Evolutionary conservation across 2,329 filamentous ascomycete genomes (phyloP), one percentile per base, ranked within the genome.

Genomic region (Rasamsonia emersonii): DNA sequence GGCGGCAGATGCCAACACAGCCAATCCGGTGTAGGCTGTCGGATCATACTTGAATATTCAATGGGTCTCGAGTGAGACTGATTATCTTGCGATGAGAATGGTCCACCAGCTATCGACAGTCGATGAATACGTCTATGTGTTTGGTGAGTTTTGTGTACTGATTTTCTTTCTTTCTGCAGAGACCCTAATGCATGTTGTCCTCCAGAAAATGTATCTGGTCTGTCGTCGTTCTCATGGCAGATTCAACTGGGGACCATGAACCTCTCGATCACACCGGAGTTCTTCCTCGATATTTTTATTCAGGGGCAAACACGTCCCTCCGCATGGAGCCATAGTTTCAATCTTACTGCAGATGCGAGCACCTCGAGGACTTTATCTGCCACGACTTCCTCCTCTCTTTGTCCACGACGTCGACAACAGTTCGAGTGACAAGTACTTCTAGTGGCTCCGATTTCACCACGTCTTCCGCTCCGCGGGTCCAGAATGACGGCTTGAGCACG

Each of bases 261-360:
- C 14, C 35, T 37, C 15, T 30, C 30, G n/a, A 27, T 14, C 15
- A 33, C 35, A n/a, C 10, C 25, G 5, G 11, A 23, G n/a, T 37
- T 37, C 23, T 30, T 30, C 30, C 33, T 37, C 30, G 27, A 30
- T 15, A 30, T 37, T 18, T 37, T 27, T 24, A n/a, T 37, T 23
- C 30, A 33, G 18, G 35, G 35, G 19, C 26, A 37, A 26, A 30
- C 17, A 9, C 18, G 30, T 9, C 35, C 35, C 14, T 30, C 26
- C 3, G 35, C 35, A 17, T 3, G 26, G 8, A 37, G 20, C 11
- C 35, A 37, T 10, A 13, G 33, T 8, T 32, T 37, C 26, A 37
- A 31, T 13, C 30, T 37, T 13, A 28, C 30, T 10, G 11, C 23
- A 10, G 16, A 9, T 24, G 19, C 30, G 13, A 37, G 30, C n/a